Base-by-base conservation (phyloP, 768 basidiomycete genomes). In the Daedalea quercina region DNA sequence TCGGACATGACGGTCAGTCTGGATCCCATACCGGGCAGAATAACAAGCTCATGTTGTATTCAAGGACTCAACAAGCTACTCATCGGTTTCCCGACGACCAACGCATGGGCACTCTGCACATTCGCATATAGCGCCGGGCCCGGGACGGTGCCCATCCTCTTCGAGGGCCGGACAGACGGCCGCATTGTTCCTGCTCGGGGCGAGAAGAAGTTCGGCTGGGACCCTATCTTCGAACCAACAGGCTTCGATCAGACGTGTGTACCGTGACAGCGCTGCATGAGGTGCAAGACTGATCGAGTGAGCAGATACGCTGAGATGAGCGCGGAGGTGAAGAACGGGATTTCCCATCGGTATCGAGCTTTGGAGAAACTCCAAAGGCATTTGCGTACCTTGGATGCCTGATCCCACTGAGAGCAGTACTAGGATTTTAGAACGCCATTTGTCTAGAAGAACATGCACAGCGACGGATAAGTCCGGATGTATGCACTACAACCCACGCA, bases 71-170 rank as follows among this genome's bases (percentile, higher is more conserved):
- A 96, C 66, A 84, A 75, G 45, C 72, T 99, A 63, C 79, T 98
- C 15, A 77, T 70, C 9, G 82, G 82, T 11, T 97, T 97, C 64
- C 70, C 77, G 0, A 87, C 82, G 0, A 88, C 79, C 53, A 80
- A 76, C 12, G 96, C 96, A 0, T 87, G 86, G 62, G 94, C 95
- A 0, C 74, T 97, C 7, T 98, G 95, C 70, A 98, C 96, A 1
- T 98, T 98, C 60, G 95, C 94, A 6, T 98, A 96, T 66, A 88
- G 87, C 35, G 74, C 85, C 0, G 92, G 93, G 0, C 92, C 94
- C 70, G 81, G 79, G 3, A 68, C 78, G 1, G 85, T 91, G 53
- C 90, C 92, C 0, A 72, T 94, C 45, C 67, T 90, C 9, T 90
- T 90, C 52, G 94, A 96, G 63, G 95, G 95, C 0, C 75, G 80